Percentiles rank a stretch among this genome's conserved stretches.
Conservation (phyloP, 768 basidiomycete genomes). For the Rhizopogon sp. region DNA sequence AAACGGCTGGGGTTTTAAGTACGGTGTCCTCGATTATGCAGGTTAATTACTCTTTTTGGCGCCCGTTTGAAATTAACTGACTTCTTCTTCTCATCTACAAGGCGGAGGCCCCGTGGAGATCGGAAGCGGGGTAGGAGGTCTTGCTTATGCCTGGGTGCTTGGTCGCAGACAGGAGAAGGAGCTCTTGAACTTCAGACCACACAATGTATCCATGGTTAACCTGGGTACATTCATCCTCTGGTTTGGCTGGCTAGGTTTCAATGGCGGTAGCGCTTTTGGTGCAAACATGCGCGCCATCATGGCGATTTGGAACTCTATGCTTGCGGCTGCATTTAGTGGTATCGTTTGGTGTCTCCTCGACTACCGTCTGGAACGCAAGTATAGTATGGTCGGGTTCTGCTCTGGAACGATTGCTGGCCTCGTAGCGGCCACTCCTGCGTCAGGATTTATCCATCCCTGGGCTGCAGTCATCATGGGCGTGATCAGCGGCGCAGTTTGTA, state of each 20-base stretch:
- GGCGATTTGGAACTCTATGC: constrained; percentile 87
- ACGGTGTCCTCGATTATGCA: constrained; percentile 86
- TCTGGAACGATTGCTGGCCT: constrained; percentile 83
- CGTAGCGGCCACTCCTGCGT: constrained; percentile 85
- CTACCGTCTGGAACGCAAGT: constrained; percentile 75
- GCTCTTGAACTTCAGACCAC: constrained; percentile 76
- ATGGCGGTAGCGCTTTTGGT: constrained; percentile 84
- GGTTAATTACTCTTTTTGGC: constrained; percentile 31
- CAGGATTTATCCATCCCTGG: constrained; percentile 78
- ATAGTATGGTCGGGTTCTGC: constrained; percentile 90
- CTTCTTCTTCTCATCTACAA: constrained; percentile 16
- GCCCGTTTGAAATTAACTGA: background rate
- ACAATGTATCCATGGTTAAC: constrained; percentile 80
- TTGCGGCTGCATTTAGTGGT: constrained; percentile 77
- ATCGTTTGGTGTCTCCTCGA: constrained; percentile 81
- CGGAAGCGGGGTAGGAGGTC: constrained; percentile 76
- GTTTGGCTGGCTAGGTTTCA: constrained; percentile 90
- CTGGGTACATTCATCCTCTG: constrained; percentile 83
- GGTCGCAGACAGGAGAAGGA: constrained; percentile 74
- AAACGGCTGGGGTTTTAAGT: constrained; percentile 81
- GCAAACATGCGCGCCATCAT: constrained; percentile 84
- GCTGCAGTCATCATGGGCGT: constrained; percentile 72
- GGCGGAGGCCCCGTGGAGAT: constrained; percentile 89
- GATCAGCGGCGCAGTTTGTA: constrained; percentile 66
- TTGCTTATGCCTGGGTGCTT: constrained; percentile 85